Evolutionary conservation across 768 basidiomycete species (phyloP).

Genomic region (Strobilomyces echinocephalus): DNA sequence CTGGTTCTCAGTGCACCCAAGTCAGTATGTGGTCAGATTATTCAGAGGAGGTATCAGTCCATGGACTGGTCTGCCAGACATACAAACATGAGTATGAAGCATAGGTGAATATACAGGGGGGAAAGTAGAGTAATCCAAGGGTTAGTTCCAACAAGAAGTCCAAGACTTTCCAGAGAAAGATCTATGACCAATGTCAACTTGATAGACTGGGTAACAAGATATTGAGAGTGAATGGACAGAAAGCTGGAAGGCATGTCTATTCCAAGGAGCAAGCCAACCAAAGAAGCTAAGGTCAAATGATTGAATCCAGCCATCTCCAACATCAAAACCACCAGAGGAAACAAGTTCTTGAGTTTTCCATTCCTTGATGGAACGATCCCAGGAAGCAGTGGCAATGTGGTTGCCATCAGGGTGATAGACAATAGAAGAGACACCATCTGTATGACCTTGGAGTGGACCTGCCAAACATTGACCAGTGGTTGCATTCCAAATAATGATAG

Average conservation of each 20-base stretch:
- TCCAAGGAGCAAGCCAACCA: constrained; percentile 5
- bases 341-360: not conserved
- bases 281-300: not conserved
- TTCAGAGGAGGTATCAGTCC: too few relatives aligned
- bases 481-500: not conserved
- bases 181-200: not conserved
- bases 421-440: not conserved
- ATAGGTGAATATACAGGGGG: too few relatives aligned
- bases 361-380: not conserved
- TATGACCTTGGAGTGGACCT: not conserved
- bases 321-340: not conserved
- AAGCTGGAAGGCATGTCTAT: not conserved
- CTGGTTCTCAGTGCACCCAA: too few relatives aligned
- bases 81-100: too few relatives aligned
- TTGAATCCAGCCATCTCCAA: constrained; percentile 4
- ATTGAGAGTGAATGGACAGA: not conserved
- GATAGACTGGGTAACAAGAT: not conserved
- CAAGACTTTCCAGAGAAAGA: not conserved
- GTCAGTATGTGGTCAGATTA: too few relatives aligned
- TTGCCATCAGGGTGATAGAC: constrained; percentile 1
- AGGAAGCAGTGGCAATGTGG: not conserved
- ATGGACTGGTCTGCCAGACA: too few relatives aligned
- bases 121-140: not conserved
- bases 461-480: not conserved
- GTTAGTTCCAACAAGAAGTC: not conserved